Evolutionary conservation across 1,284 basidiomycete genomes (phyloP).

Genomic region (Trametes hirsuta): DNA sequence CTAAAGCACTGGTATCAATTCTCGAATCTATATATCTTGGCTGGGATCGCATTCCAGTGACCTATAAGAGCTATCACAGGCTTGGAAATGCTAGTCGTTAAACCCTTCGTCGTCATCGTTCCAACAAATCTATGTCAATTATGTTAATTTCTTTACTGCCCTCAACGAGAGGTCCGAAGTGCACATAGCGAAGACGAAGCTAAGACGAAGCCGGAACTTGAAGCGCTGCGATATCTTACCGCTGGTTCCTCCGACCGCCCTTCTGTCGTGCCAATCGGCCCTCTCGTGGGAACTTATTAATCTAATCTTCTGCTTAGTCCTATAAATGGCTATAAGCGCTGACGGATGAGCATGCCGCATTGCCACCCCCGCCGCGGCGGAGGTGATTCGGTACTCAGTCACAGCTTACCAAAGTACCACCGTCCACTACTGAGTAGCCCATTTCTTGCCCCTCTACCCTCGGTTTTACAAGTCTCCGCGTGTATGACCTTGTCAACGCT

Average conservation of each 20-base stretch:
- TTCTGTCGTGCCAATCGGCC: neutral
- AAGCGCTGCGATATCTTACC: neutral
- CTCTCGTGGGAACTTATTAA: too few relatives aligned
- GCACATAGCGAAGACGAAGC: neutral
- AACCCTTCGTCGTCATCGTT: constrained; percentile 12
- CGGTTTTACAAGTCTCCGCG: neutral
- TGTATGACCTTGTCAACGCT: constrained; percentile 26
- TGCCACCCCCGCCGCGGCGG: too few relatives aligned
- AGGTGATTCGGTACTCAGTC: too few relatives aligned
- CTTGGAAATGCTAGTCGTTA: neutral
- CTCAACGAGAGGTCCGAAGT: neutral
- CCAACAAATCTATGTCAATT: neutral
- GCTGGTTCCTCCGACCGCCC: neutral
- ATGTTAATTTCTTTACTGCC: neutral
- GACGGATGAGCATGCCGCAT: too few relatives aligned
- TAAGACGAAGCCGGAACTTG: neutral
- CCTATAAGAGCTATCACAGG: too few relatives aligned
- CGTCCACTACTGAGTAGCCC: neutral
- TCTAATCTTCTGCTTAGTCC: too few relatives aligned
- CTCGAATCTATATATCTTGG: too few relatives aligned
- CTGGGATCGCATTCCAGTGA: too few relatives aligned
- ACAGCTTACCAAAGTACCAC: neutral
- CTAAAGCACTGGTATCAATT: too few relatives aligned
- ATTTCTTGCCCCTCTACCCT: neutral
- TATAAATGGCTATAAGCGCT: too few relatives aligned